A percentile compares a stretch with the other conserved stretches of the same genome.
Conservation (phyloP, 2,329 filamentous ascomycete genomes). For the Ceratocystis eucalypticola region DNA sequence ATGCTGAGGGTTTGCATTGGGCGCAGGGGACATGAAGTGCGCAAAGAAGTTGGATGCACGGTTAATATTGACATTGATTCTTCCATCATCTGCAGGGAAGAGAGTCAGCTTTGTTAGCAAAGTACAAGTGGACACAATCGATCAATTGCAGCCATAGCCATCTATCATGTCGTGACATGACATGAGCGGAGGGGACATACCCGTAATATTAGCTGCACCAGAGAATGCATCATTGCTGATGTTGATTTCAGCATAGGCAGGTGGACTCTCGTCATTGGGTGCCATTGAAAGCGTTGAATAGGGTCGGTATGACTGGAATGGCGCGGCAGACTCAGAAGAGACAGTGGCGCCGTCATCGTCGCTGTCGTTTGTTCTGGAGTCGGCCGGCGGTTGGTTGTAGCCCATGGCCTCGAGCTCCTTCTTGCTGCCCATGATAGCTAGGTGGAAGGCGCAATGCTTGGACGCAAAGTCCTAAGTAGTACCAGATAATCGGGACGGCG, state of each 20-base stretch:
- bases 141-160: background rate
- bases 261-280: conserved; percentile 27
- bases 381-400: background rate
- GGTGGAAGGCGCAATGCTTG: background rate
- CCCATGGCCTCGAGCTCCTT: conserved; percentile 9
- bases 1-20: background rate
- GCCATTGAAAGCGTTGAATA: background rate
- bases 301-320: conserved; percentile 7
- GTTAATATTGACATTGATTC: conserved; percentile 68
- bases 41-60: conserved; percentile 38
- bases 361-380: background rate
- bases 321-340: background rate
- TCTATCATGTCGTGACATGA: too few relatives aligned
- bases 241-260: conserved; percentile 45
- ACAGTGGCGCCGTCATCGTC: background rate
- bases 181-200: conserved; percentile 25
- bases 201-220: conserved; percentile 45
- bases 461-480: background rate
- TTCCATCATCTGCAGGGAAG: conserved; percentile 47
- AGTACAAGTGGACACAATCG: background rate
- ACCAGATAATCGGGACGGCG: background rate
- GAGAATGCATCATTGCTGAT: conserved; percentile 36
- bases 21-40: conserved; percentile 10
- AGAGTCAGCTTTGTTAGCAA: background rate
- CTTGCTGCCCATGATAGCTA: background rate